Evolutionary conservation across 108 stramenopile species (phyloP), one percentile per base, ranked within the genome.

Genomic region (Pseudonitzschia pungens): DNA sequence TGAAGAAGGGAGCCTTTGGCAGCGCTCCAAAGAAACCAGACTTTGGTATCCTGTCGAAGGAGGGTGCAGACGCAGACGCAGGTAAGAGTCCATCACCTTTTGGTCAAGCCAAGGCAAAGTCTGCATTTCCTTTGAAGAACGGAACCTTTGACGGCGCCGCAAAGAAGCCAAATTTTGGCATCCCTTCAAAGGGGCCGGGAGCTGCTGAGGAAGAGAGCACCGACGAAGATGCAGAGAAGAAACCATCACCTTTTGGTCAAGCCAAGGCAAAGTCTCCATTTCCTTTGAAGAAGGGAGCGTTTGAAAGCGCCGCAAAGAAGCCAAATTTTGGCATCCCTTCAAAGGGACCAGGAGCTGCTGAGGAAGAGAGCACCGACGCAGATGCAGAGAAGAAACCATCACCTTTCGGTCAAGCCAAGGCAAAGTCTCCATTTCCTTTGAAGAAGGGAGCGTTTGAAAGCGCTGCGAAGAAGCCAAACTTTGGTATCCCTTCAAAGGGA

Each of bases 241-340:
- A 9, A 8, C 20, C 50, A 16, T n/a, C 20, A 3, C n/a, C 50
- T 16, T 51, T 51, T 51, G 50, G 50, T 16, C 16, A 51, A 51
- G 50, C 50, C n/a, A 27, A 58, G 27, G 26, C 57, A 58, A 58
- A 58, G 26, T 27, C 29, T 26, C 57, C 57, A 12, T 58, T 58
- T 26, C 57, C 57, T 26, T 22, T 26, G 33, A 58, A 58, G 26
- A 27, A 21, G 29, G 57, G 4, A 26, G 26, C 15, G 24, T n/a
- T n/a, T n/a, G 16, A 3, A 51, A 10, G 2, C 3, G 16, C 50
- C 1, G 50, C 50, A 51, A 51, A 51, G n/a, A 51, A 36, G 36
- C 36, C 36, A 36, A 36, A 36, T 6, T 36, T 36, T 36, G 36
- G 28, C 14, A 18, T 14, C 18, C 2, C 45, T 48, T 48, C 45